Conservation (phyloP, 1,284 basidiomycete genomes). For the Ceratobasidium sp. region DNA sequence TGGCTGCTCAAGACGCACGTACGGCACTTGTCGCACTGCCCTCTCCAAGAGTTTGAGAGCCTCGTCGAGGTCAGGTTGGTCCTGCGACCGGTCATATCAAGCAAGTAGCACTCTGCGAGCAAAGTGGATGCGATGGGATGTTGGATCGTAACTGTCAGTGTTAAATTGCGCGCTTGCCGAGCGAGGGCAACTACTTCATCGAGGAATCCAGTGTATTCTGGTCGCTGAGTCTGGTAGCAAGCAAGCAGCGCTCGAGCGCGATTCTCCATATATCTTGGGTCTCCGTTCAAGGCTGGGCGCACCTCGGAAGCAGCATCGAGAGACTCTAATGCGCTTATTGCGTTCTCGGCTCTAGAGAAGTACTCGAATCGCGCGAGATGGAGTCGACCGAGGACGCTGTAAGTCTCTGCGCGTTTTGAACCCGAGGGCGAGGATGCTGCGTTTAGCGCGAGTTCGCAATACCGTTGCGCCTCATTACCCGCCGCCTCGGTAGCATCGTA, state of each 20-base stretch:
- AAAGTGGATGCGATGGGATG: conserved; percentile 12
- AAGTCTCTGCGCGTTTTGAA: background rate
- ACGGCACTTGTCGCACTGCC: conserved; percentile 11
- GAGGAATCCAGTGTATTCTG: background rate
- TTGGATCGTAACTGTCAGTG: background rate
- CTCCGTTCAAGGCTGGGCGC: background rate
- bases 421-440: background rate
- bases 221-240: conserved; percentile 15
- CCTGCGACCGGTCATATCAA: conserved; percentile 6
- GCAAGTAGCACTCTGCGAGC: conserved; percentile 22
- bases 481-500: conserved; percentile 10
- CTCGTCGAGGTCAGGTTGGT: background rate
- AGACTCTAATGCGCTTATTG: background rate
- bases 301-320: background rate
- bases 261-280: background rate
- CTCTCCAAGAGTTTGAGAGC: conserved; percentile 3
- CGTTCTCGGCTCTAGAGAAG: background rate
- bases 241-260: conserved; percentile 11
- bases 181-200: background rate
- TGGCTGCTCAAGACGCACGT: too few relatives aligned
- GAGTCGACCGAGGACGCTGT: conserved; percentile 1
- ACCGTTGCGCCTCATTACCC: conserved; percentile 7
- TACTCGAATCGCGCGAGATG: conserved; percentile 25
- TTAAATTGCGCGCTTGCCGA: too few relatives aligned
- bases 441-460: conserved; percentile 2